phyloP scores from a whole-genome alignment of 345 rosid species.

The Sonneratia alba region DNA sequence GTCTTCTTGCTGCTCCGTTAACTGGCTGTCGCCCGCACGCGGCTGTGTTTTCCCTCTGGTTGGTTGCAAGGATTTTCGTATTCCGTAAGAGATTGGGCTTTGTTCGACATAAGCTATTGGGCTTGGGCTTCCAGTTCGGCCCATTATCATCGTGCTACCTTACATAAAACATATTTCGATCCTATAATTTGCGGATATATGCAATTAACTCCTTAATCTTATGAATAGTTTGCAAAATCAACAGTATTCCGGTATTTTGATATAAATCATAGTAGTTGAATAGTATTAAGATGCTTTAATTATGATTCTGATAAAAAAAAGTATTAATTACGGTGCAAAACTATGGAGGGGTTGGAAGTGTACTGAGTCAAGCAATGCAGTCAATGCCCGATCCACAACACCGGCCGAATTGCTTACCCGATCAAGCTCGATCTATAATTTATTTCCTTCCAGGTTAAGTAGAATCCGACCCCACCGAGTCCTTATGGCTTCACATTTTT shows the following conservation, averaged over 20 bases:
- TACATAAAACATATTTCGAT: too few species aligned
- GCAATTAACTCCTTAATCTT: not conserved
- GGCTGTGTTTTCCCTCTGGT: not conserved
- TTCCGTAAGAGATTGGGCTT: not conserved
- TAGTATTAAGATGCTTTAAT: too few species aligned
- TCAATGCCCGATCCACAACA: not conserved
- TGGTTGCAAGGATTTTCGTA: not conserved
- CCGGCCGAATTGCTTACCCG: not conserved
- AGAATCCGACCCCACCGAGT: not conserved
- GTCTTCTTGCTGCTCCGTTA: not conserved
- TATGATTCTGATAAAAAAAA: too few species aligned
- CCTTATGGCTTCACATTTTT: too few species aligned
- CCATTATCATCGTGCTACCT: not conserved
- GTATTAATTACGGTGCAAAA: too few species aligned
- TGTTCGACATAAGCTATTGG: not conserved
- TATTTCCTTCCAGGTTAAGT: not conserved
- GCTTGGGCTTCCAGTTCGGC: not conserved
- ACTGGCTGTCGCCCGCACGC: not conserved
- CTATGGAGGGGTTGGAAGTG: not conserved
- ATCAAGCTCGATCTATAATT: not conserved
- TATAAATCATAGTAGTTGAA: too few species aligned
- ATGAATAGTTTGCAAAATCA: too few species aligned
- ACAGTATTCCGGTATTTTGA: too few species aligned
- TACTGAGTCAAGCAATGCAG: not conserved
- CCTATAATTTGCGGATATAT: not conserved